Base-by-base conservation (phyloP, 2,329 filamentous ascomycete species). In the Grosmannia huntii region DNA sequence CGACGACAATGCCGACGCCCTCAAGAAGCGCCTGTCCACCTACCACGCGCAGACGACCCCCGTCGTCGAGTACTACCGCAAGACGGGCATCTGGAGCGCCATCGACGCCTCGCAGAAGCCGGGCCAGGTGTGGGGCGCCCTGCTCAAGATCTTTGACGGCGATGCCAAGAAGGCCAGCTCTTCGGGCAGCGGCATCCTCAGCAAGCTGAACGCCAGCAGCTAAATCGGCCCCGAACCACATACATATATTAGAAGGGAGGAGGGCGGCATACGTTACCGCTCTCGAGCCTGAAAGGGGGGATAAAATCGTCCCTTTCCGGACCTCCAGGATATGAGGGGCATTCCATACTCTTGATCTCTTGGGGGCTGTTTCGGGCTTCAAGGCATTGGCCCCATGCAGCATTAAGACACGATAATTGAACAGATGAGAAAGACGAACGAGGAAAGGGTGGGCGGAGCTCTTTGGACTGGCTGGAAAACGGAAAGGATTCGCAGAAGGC, bases 61-160 rank as follows among this genome's bases (percentile, higher is more conserved):
- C 23, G 94, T 99, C 55, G 91, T 96, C 62, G 81, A 84, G 60
- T 99, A 99, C 81, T 99, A 99, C 83, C 88, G 95, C 77, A 90
- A 90, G 76, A 95, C 89, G 55, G 91, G 91, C 66, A 96, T 99
- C 79, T 99, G 94, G 94, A 87, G 86, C 73, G 87, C 87, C 62
- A 83, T 99, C 67, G 94, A 99, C 72, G 94, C 94, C 64, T 95
- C 89, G 78, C 90, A 99, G 79, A 86, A 96, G 76, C 94, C 94
- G 23, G 89, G 89, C 53, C 86, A 91, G 73, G 94, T 99, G 62
- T 99, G 94, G 94, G 91, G 90, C 80, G 89, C 85, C 72, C 77
- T 99, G 72, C 78, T 97, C 62, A 83, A 84, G 68, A 85, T 96
- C 67, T 92, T 99, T 69, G 83, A 86, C 59, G 79, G 83, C 66